Conservation (phyloP, 495 filamentous ascomycete species). For the Podospora comata region DNA sequence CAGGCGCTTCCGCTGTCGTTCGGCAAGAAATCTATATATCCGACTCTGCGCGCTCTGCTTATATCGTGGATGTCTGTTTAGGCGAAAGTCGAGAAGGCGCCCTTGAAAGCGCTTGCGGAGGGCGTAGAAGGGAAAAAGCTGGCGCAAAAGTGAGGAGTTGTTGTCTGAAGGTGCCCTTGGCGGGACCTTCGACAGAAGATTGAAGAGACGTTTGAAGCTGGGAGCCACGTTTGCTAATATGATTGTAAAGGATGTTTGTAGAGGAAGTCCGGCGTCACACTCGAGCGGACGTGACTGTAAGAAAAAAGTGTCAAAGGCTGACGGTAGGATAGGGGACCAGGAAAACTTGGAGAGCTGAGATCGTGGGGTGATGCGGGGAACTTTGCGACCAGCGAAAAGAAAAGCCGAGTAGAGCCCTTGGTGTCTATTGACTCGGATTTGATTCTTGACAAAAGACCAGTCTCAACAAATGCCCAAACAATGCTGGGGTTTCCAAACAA, state of each 20-base stretch:
- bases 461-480: background rate
- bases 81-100: conserved; percentile 61
- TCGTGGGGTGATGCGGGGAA: background rate
- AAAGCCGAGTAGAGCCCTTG: background rate
- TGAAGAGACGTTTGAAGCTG: background rate
- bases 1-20: conserved; percentile 55
- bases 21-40: conserved; percentile 69
- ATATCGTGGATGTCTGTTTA: conserved; percentile 69
- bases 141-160: conserved; percentile 50
- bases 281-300: background rate
- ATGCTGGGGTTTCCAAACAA: background rate
- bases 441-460: background rate
- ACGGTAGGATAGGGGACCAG: background rate
- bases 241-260: background rate
- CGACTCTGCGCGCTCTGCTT: conserved; percentile 67
- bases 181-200: background rate
- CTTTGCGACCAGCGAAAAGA: background rate
- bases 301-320: background rate
- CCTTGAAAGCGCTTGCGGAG: conserved; percentile 57
- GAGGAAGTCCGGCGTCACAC: background rate
- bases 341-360: background rate
- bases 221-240: conserved; percentile 26
- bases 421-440: background rate
- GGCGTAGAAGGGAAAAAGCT: conserved; percentile 52
- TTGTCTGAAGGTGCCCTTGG: conserved; percentile 23